These are phyloP conservation scores for Scleroderma citrinum DNA, from an alignment of 768 basidiomycete species.

Conservation along the genomic window DNA sequence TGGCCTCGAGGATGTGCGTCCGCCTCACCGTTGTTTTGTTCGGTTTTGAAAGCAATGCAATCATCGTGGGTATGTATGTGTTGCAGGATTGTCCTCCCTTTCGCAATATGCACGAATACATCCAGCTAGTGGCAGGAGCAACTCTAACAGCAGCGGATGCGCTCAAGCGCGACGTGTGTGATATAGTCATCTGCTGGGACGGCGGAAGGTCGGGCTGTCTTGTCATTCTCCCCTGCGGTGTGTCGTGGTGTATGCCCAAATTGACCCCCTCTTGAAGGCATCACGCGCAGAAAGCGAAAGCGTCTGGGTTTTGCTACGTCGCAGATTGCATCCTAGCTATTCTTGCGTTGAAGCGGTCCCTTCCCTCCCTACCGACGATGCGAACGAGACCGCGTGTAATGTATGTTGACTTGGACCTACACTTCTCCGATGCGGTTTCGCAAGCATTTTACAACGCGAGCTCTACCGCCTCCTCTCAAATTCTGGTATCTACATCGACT, in stretches of 20 bases:
- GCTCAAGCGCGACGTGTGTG: slow-evolving; percentile 43
- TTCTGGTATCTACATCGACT: slow-evolving; percentile 33
- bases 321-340: slow-evolving; percentile 84
- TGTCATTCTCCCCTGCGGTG: background rate
- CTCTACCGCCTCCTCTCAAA: slow-evolving; percentile 34
- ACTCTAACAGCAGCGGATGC: slow-evolving; percentile 66
- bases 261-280: slow-evolving; percentile 50
- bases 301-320: slow-evolving; percentile 92
- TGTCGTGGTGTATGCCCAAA: background rate
- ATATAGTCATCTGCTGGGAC: slow-evolving; percentile 83
- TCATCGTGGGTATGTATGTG: background rate
- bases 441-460: slow-evolving; percentile 58
- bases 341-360: slow-evolving; percentile 52
- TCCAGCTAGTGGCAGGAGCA: slow-evolving; percentile 67
- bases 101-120: slow-evolving; percentile 59
- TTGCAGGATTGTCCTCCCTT: slow-evolving; percentile 82
- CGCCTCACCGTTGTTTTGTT: background rate
- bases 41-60: background rate
- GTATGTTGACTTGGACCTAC: slow-evolving; percentile 91
- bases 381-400: slow-evolving; percentile 62
- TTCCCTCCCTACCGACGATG: slow-evolving; percentile 11
- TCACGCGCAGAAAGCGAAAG: slow-evolving; percentile 72
- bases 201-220: slow-evolving; percentile 66
- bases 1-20: slow-evolving; percentile 54
- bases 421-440: slow-evolving; percentile 86